phyloP scores from a whole-genome alignment of 257 asterid genomes.

The Solanum microdontum region DNA sequence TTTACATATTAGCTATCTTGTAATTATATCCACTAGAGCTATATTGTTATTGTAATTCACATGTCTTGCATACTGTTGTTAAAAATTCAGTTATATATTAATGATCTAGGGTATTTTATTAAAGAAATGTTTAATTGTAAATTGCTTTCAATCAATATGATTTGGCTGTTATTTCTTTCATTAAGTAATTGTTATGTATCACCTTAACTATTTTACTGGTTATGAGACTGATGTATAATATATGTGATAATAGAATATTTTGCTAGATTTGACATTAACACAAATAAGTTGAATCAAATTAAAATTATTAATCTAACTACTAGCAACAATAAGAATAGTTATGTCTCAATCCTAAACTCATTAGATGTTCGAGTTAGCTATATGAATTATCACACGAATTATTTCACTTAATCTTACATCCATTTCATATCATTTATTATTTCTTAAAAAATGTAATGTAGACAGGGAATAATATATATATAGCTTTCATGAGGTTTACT shows the following conservation, averaged over 20 bases:
- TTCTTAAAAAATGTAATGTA: too few relatives aligned
- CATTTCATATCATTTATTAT: too few relatives aligned
- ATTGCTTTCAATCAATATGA: neutral
- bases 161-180: neutral
- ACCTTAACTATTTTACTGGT: neutral
- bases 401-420: neutral
- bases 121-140: neutral
- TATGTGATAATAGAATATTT: neutral
- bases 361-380: neutral
- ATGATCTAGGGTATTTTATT: neutral
- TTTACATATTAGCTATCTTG: constrained; percentile 17
- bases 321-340: neutral
- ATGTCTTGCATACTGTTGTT: neutral
- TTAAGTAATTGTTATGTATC: neutral
- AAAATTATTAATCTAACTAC: neutral
- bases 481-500: neutral
- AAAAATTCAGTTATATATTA: neutral
- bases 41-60: neutral
- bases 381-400: neutral
- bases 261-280: neutral
- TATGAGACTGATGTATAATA: neutral
- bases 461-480: neutral
- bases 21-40: constrained; percentile 11
- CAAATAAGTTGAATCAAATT: neutral
- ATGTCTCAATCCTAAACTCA: neutral